phyloP scores from a whole-genome alignment of 2,329 filamentous ascomycete genomes.

The Pestalotiopsis sp. region DNA sequence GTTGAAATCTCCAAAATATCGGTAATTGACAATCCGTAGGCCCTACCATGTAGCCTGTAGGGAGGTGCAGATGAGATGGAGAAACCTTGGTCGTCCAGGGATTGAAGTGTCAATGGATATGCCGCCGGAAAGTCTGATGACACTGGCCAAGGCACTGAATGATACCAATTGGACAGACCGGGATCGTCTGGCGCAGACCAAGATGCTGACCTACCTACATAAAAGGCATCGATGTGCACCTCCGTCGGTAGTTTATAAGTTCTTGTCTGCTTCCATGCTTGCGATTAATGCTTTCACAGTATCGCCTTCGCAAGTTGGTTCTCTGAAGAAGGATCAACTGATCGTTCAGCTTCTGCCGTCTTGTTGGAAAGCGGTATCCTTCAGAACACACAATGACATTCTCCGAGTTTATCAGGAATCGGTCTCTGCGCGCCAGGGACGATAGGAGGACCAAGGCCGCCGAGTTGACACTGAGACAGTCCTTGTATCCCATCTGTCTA shows the following conservation, averaged over 20 bases:
- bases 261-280: background rate
- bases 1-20: background rate
- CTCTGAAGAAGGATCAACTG: background rate
- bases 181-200: background rate
- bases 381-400: constrained; percentile 38
- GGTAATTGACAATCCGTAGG: background rate
- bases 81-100: background rate
- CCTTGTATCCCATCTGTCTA: constrained; percentile 66
- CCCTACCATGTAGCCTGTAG: background rate
- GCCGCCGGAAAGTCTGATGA: constrained; percentile 1
- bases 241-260: background rate
- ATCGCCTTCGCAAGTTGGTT: background rate
- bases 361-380: background rate
- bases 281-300: background rate
- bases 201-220: background rate
- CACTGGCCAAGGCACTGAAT: background rate
- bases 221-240: background rate
- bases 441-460: constrained; percentile 53
- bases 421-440: constrained; percentile 41
- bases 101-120: background rate
- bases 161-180: background rate
- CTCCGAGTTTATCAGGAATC: constrained; percentile 46
- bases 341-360: background rate
- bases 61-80: background rate
- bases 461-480: constrained; percentile 68